Conservation (phyloP, 371 early-diverging fungal species). For the Saksenaea oblongispora region DNA sequence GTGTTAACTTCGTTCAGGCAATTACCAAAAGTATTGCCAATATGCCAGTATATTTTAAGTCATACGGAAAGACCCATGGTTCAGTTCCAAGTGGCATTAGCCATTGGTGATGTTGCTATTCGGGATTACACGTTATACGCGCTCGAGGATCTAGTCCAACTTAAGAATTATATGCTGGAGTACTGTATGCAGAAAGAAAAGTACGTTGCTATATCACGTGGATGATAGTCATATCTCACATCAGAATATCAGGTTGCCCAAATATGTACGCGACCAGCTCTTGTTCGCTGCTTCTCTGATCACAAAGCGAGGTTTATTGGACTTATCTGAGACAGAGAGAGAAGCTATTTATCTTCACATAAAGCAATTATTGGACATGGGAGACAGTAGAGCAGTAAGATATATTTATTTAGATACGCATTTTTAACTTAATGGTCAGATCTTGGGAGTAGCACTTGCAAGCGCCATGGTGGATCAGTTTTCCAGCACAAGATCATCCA, state of each 20-base stretch:
- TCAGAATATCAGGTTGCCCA: constrained; percentile 29
- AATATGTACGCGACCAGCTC: constrained; percentile 51
- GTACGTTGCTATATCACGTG: constrained; percentile 18
- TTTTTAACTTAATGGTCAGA: constrained; percentile 17
- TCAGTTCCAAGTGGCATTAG: constrained; percentile 66
- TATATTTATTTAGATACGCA: background rate
- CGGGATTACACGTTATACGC: constrained; percentile 64
- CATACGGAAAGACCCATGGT: constrained; percentile 55
- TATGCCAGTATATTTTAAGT: constrained; percentile 67
- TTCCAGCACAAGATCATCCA: constrained; percentile 60
- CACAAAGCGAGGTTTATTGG: constrained; percentile 69
- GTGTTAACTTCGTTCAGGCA: constrained; percentile 60
- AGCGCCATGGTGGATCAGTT: constrained; percentile 69
- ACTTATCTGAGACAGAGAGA: constrained; percentile 53
- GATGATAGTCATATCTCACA: background rate
- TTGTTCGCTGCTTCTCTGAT: constrained; percentile 57
- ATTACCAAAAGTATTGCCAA: constrained; percentile 61
- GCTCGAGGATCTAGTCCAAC: constrained; percentile 39
- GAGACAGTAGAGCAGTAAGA: constrained; percentile 42
- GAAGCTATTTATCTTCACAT: constrained; percentile 55
- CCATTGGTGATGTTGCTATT: constrained; percentile 56
- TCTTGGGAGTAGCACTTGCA: constrained; percentile 55
- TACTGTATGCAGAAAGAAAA: constrained; percentile 51
- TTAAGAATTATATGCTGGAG: constrained; percentile 61
- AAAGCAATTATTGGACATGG: constrained; percentile 52